Evolutionary conservation across 257 asterid genomes (phyloP).

Genomic region (Ocimum tenuiflorum): DNA sequence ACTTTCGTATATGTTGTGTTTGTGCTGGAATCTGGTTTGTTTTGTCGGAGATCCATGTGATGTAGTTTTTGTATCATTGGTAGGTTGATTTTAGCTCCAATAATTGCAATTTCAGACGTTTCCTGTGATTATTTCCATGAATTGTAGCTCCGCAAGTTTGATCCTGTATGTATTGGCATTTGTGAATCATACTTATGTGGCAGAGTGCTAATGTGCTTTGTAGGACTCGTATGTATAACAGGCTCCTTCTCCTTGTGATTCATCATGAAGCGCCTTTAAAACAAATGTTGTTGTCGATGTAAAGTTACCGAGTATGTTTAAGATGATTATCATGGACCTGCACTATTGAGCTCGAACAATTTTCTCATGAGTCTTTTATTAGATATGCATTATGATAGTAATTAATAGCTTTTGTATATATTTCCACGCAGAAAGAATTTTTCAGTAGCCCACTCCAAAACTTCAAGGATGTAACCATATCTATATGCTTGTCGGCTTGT

Average conservation of each 20-base stretch:
- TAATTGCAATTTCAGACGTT: not conserved
- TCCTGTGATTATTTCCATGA: not conserved
- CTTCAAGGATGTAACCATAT: not conserved
- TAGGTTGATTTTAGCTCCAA: not conserved
- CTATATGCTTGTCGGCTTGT: not conserved
- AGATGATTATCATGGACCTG: not conserved
- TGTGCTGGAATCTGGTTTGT: conserved; percentile 8
- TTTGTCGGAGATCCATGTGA: conserved; percentile 22
- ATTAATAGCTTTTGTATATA: not conserved
- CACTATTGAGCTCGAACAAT: not conserved
- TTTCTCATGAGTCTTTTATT: not conserved
- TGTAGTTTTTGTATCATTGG: conserved; percentile 1
- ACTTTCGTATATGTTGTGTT: not conserved
- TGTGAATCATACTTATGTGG: not conserved
- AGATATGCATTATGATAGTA: not conserved
- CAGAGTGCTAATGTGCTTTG: not conserved
- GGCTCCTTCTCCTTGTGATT: not conserved
- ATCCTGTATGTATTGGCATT: not conserved
- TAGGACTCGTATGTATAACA: not conserved
- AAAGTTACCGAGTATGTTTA: not conserved
- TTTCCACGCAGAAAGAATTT: not conserved
- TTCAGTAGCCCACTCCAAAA: not conserved
- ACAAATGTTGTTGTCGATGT: not conserved
- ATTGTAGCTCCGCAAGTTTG: not conserved
- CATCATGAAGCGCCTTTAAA: not conserved